phyloP scores from a whole-genome alignment of 2,329 filamentous ascomycete species.

The Talaromyces sp. region DNA sequence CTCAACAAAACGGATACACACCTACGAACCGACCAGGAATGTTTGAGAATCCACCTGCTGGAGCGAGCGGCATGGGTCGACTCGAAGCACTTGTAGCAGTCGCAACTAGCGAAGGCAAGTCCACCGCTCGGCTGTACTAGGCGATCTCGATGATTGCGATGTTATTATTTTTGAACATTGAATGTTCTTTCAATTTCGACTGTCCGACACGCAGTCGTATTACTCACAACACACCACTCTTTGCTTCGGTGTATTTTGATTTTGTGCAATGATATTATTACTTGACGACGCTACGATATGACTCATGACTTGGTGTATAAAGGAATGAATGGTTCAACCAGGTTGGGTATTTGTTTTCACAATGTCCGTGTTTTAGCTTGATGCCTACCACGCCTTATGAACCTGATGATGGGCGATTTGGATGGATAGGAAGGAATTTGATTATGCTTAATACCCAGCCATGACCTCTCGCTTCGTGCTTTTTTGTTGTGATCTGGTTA shows the following conservation, averaged over 20 bases:
- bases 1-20: conserved; percentile 26
- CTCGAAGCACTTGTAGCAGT: conserved; percentile 52
- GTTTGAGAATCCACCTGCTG: conserved; percentile 27
- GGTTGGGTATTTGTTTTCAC: background rate
- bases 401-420: background rate
- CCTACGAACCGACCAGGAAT: conserved; percentile 27
- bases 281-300: conserved; percentile 7
- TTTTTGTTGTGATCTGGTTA: background rate
- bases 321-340: background rate
- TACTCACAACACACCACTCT: background rate
- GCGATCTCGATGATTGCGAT: background rate
- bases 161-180: background rate
- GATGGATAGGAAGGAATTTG: background rate
- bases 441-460: conserved; percentile 7
- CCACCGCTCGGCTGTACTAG: conserved; percentile 29
- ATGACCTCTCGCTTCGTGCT: background rate
- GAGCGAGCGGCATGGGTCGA: conserved; percentile 43
- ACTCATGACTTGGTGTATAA: conserved; percentile 10
- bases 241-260: conserved; percentile 1
- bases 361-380: background rate
- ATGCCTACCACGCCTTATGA: conserved; percentile 6
- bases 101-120: conserved; percentile 47
- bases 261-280: conserved; percentile 8
- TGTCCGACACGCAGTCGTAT: background rate
- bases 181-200: background rate